phyloP scores from a whole-genome alignment of 495 filamentous ascomycete genomes.

The Geoglossum glabrum region DNA sequence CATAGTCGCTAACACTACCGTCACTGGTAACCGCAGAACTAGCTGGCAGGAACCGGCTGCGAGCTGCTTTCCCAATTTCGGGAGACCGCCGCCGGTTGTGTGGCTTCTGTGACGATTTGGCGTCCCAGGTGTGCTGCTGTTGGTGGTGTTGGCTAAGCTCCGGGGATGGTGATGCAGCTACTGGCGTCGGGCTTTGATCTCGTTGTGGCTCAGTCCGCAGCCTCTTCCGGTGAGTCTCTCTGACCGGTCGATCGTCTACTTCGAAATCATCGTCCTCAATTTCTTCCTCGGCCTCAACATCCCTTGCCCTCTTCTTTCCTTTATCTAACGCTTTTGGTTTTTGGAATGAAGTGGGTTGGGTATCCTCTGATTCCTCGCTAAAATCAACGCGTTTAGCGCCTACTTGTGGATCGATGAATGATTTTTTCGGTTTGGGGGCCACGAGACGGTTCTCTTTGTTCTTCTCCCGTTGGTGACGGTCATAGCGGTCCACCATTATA shows the following conservation, averaged over 20 bases:
- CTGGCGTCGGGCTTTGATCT: background rate
- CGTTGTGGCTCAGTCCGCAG: background rate
- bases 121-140: background rate
- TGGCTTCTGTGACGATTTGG: background rate
- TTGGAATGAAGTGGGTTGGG: background rate
- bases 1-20: background rate
- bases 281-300: slow-evolving; percentile 7
- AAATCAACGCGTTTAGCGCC: slow-evolving; percentile 17
- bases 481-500: background rate
- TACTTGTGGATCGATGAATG: slow-evolving; percentile 21
- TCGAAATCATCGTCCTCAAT: slow-evolving; percentile 12
- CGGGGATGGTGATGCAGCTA: background rate
- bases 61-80: background rate
- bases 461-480: background rate
- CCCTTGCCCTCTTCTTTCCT: background rate
- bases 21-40: background rate
- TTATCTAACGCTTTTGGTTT: slow-evolving; percentile 1
- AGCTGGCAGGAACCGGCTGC: background rate
- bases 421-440: background rate
- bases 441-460: slow-evolving; percentile 1
- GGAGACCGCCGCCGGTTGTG: background rate
- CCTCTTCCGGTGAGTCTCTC: background rate
- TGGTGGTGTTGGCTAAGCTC: background rate
- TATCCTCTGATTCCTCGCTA: slow-evolving; percentile 13
- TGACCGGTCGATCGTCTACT: slow-evolving; percentile 3